A percentile compares a stretch with the other conserved stretches of the same genome.
These are phyloP conservation scores for Picocystis sp. DNA, from an alignment of 163 green algal genomes.

Conservation along the genomic window DNA sequence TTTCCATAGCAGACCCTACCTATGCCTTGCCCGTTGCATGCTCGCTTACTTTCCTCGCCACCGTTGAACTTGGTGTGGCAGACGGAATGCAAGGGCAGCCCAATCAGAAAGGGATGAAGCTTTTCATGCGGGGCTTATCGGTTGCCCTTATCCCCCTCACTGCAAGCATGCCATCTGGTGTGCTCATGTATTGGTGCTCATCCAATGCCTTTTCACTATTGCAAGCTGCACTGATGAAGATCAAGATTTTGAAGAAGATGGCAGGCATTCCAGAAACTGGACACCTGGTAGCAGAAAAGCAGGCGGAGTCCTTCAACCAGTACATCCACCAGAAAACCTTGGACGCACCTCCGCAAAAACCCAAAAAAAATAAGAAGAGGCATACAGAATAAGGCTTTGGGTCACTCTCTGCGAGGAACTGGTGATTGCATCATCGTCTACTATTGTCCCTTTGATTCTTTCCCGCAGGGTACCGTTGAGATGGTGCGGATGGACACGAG, in stretches of 20 bases:
- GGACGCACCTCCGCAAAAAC: too few species aligned
- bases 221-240: slow-evolving; percentile 19
- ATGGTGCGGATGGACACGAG: too few species aligned
- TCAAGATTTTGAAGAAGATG: not conserved
- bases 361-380: too few species aligned
- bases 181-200: slow-evolving; percentile 55
- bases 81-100: slow-evolving; percentile 55
- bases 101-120: slow-evolving; percentile 32
- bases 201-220: slow-evolving; percentile 35
- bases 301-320: too few species aligned
- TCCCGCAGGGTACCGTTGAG: too few species aligned
- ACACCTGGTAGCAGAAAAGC: too few species aligned
- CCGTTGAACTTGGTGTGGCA: slow-evolving; percentile 33
- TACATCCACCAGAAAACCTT: too few species aligned
- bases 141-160: slow-evolving; percentile 38
- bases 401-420: too few species aligned
- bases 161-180: slow-evolving; percentile 21
- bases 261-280: too few species aligned
- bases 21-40: slow-evolving; percentile 33
- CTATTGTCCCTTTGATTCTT: too few species aligned
- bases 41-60: slow-evolving; percentile 24
- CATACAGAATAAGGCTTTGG: too few species aligned
- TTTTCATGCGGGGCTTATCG: slow-evolving; percentile 31
- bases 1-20: slow-evolving; percentile 32
- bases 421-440: too few species aligned